Percentiles rank a stretch among this genome's conserved stretches.
Conservation (phyloP, 768 basidiomycete species). For the Lactarius indigo region DNA sequence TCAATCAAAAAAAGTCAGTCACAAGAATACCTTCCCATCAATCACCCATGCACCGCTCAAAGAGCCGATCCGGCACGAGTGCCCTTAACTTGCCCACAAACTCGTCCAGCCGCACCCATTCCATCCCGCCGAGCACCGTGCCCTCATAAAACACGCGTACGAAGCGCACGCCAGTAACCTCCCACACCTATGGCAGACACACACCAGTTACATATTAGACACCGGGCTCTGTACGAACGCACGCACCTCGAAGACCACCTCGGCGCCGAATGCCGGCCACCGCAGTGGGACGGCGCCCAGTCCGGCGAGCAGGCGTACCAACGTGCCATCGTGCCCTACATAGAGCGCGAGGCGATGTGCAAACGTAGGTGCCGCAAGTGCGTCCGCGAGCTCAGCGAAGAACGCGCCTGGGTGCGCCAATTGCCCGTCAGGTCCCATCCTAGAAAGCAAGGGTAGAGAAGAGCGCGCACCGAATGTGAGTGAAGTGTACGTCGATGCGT, state of each 20-base stretch:
- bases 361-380: constrained; percentile 35
- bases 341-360: constrained; percentile 39
- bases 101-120: constrained; percentile 36
- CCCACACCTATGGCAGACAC: constrained; percentile 39
- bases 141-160: constrained; percentile 47
- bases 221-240: not conserved
- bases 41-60: constrained; percentile 27
- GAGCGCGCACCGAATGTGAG: constrained; percentile 40
- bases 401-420: constrained; percentile 38
- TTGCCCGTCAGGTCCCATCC: not conserved
- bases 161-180: constrained; percentile 29
- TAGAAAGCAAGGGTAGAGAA: not conserved
- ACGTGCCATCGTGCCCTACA: constrained; percentile 48
- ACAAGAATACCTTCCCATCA: not conserved
- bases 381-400: constrained; percentile 40
- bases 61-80: constrained; percentile 37
- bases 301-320: constrained; percentile 39
- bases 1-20: not conserved
- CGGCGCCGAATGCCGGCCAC: constrained; percentile 48
- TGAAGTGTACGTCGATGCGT: constrained; percentile 41
- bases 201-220: not conserved
- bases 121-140: constrained; percentile 35
- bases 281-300: constrained; percentile 38
- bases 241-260: constrained; percentile 45
- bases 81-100: constrained; percentile 36